Conservation (phyloP, 1,284 basidiomycete genomes). For the Papiliotrema terrestris region DNA sequence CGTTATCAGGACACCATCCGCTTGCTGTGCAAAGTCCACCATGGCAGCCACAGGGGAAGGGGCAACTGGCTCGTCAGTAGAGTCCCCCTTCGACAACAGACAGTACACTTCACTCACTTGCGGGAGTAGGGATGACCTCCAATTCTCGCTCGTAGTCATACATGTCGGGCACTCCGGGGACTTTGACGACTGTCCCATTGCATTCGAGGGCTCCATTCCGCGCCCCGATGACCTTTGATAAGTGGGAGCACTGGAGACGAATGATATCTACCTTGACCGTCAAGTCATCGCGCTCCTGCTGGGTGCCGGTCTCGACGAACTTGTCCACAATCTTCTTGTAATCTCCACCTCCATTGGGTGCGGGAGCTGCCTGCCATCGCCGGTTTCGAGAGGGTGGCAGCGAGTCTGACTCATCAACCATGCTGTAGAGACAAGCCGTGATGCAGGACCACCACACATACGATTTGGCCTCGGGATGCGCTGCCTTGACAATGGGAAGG, state of each 20-base stretch:
- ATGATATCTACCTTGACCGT: not conserved
- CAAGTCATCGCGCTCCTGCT: not conserved
- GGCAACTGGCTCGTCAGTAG: not conserved
- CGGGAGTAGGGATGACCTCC: not conserved
- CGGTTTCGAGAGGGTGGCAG: not conserved
- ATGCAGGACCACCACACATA: not conserved
- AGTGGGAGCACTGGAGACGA: not conserved
- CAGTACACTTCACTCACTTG: too few relatives aligned
- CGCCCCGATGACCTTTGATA: not conserved
- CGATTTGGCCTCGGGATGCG: not conserved
- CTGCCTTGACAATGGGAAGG: not conserved
- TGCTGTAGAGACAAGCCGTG: not conserved
- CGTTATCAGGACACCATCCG: not conserved
- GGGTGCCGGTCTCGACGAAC: not conserved
- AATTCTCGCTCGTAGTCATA: conserved; percentile 5
- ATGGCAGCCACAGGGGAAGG: not conserved
- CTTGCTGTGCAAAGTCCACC: not conserved
- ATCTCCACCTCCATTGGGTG: not conserved
- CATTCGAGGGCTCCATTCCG: conserved; percentile 1
- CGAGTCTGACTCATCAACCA: not conserved
- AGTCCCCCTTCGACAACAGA: too few relatives aligned
- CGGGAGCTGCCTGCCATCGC: not conserved
- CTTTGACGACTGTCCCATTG: not conserved
- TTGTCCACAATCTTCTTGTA: not conserved
- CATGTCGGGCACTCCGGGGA: not conserved